These are phyloP conservation scores for Yamadazyma membranifaciens DNA, from an alignment of 1,139 yeast genomes.

Conservation along the genomic window DNA sequence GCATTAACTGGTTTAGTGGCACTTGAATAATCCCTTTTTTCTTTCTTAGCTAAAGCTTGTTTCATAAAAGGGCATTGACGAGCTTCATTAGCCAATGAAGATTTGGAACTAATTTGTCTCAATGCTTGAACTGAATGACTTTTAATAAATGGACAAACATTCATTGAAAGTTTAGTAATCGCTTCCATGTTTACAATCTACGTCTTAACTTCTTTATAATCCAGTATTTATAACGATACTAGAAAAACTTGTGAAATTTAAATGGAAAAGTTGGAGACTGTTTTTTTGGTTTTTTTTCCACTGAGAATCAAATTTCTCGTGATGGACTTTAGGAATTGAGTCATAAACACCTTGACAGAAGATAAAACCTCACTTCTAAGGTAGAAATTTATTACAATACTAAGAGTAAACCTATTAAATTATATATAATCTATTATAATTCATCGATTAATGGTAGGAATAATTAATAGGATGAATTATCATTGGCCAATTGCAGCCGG, in stretches of 20 bases:
- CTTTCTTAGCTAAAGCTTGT: conserved; percentile 55
- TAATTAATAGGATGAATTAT: no score
- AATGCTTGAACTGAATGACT: conserved; percentile 63
- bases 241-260: background rate
- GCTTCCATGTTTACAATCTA: conserved; percentile 63
- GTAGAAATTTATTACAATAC: no score
- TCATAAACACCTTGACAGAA: no score
- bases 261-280: conserved; percentile 4
- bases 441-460: no score
- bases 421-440: no score
- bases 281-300: background rate
- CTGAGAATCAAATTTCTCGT: background rate
- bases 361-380: no score
- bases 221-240: background rate
- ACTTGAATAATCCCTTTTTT: conserved; percentile 50
- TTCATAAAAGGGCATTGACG: conserved; percentile 86
- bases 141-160: conserved; percentile 83
- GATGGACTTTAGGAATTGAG: no score
- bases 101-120: conserved; percentile 45
- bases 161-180: conserved; percentile 72
- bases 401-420: no score
- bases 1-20: conserved; percentile 55
- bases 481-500: no score
- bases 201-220: background rate
- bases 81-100: conserved; percentile 61